Conservation (phyloP, 768 basidiomycete species). For the Grammothele lineata region DNA sequence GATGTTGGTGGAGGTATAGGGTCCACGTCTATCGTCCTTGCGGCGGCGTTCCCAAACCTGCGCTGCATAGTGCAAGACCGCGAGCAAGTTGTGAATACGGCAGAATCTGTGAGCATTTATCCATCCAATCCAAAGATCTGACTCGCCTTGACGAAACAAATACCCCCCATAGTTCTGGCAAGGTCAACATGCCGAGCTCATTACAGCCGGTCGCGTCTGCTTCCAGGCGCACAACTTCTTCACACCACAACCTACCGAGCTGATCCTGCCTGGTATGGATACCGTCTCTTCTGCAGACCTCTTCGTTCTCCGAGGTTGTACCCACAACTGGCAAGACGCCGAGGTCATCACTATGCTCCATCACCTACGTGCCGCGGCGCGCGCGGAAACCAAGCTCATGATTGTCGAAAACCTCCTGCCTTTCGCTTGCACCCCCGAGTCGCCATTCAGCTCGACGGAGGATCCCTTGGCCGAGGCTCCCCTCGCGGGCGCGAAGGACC, state of each 20-base stretch:
- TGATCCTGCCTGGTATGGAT: slow-evolving; percentile 3
- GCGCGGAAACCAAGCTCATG: slow-evolving; percentile 4
- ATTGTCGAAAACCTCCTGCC: slow-evolving; percentile 12
- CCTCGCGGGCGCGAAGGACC: neutral
- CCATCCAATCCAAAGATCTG: neutral
- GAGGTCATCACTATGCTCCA: slow-evolving; percentile 5
- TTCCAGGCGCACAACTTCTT: slow-evolving; percentile 11
- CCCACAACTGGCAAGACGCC: slow-evolving; percentile 12
- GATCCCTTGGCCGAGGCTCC: too few species aligned
- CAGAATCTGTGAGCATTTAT: slow-evolving; percentile 19
- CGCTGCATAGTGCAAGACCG: slow-evolving; percentile 15
- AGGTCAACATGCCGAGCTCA: neutral
- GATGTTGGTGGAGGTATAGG: slow-evolving; percentile 20
- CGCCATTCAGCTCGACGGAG: neutral
- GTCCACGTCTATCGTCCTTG: slow-evolving; percentile 11
- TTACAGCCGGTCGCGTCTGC: slow-evolving; percentile 2
- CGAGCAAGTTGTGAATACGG: slow-evolving; percentile 30
- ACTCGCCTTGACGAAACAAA: too few species aligned
- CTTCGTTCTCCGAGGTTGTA: slow-evolving; percentile 5
- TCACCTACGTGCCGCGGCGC: slow-evolving; percentile 1
- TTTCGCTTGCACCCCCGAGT: slow-evolving; percentile 6
- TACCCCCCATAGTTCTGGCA: neutral
- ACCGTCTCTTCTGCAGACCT: neutral
- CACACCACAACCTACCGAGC: slow-evolving; percentile 3
- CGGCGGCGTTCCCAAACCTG: slow-evolving; percentile 15